Evolutionary conservation across 208 protist species (phyloP).

Genomic region (Acanthamoeba quina): DNA sequence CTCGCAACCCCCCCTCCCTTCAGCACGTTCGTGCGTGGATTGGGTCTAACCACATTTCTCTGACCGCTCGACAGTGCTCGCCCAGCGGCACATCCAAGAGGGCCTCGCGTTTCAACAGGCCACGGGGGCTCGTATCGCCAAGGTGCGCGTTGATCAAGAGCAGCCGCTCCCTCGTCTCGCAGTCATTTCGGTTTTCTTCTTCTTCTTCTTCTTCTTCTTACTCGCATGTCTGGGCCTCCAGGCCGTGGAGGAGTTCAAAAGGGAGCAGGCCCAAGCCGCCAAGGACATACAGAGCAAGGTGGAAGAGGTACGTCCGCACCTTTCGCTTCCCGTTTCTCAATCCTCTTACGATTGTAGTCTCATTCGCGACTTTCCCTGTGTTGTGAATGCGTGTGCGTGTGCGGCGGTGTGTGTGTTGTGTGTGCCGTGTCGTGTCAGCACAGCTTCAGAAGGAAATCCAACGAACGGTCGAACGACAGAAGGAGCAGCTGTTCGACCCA

Average conservation of each 20-base stretch:
- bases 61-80: neutral
- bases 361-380: neutral
- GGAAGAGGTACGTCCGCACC: neutral
- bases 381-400: neutral
- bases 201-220: no score
- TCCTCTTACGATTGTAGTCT: no score
- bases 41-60: no score
- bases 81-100: conserved; percentile 17
- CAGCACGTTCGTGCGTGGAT: neutral
- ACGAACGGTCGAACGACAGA: neutral
- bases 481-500: conserved; percentile 36
- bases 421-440: neutral
- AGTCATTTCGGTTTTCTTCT: neutral
- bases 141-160: neutral
- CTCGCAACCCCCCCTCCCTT: neutral
- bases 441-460: conserved; percentile 35
- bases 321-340: no score
- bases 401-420: no score
- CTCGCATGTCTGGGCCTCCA: neutral
- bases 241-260: neutral
- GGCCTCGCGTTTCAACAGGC: conserved; percentile 15
- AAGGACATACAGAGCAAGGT: neutral
- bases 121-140: neutral
- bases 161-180: no score
- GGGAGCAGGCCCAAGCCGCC: neutral